Percentiles rank a stretch among this genome's conserved stretches.
Evolutionary conservation across 305 asterid species (phyloP).

Genomic region (Caryopteris hybrid): DNA sequence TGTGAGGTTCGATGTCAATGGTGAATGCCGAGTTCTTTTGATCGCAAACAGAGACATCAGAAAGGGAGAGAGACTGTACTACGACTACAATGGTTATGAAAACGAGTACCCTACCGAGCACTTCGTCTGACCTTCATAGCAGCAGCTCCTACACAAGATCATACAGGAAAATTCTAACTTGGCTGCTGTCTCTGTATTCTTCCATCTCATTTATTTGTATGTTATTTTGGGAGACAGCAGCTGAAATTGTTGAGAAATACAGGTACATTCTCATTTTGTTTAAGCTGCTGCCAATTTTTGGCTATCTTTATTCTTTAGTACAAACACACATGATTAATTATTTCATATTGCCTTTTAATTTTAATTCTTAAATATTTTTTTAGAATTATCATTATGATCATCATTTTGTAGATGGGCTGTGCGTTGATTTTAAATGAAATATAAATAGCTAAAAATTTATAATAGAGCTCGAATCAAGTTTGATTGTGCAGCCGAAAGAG

Average conservation of each 20-base stretch:
- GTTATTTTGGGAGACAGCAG: not conserved
- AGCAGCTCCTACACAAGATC: not conserved
- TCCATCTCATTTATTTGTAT: not conserved
- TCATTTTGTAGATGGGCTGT: no score
- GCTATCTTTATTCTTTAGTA: no score
- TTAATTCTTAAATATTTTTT: no score
- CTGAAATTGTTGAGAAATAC: not conserved
- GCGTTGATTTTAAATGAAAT: no score
- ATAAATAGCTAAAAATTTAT: no score
- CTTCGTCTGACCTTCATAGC: constrained; percentile 42
- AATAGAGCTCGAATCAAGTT: no score
- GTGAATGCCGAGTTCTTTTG: constrained; percentile 68
- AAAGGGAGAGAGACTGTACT: constrained; percentile 79
- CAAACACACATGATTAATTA: no score
- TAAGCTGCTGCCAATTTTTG: not conserved
- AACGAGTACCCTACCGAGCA: constrained; percentile 88
- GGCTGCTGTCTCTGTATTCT: constrained; percentile 5
- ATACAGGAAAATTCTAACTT: constrained; percentile 3
- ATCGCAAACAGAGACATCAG: constrained; percentile 73
- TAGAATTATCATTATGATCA: no score
- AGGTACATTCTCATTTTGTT: not conserved
- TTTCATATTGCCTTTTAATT: no score
- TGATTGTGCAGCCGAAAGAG: no score
- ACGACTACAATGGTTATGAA: constrained; percentile 84
- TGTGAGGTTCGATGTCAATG: constrained; percentile 65